Base-by-base conservation (phyloP, 805 yeast genomes). In the Vanderwaltozyma yarrowii region DNA sequence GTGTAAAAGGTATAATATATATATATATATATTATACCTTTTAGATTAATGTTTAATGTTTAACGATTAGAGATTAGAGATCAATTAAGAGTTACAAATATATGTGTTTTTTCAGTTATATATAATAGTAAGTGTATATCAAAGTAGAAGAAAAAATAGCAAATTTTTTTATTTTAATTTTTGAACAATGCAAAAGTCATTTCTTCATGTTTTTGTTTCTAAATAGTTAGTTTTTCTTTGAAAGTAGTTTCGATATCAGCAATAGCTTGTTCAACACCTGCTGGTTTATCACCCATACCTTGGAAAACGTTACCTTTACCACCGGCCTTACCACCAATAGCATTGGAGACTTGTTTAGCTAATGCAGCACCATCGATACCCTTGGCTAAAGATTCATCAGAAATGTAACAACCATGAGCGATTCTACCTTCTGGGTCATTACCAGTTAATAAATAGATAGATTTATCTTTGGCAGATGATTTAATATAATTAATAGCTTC, bases 251-350 rank as follows among this genome's bases (percentile, higher is more conserved):
- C 71, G 37, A 88, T 74, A 45, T 79, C 84, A 25, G 70, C 73
- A 46, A 92, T 69, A 20, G 98, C 99, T 30, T 70, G 71, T 30
- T 69, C 70, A 37, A 86, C 70, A 45, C 82, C 84, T 25, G 65
- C 70, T 27, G 78, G 71, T 45, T 85, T 81, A 51, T 80, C 85
- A 52, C 98, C 98, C 78, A 86, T 82, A 64, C 99, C 99, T 68
- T 92, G 98, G 51, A 86, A 85, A 39, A 88, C 78, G 48, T 86
- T 84, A 46, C 96, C 97, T 66, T 86, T 92, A 62, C 99, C 99
- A 66, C 99, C 99, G 41, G 95, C 94, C 62, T 82, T 86, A 63
- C 99, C 99, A 47, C 98, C 99, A 50, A 92, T 76, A 51, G 70
- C 67, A 27, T 67, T 64, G 32, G 88, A 68, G 32, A 83, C 97